These are phyloP conservation scores for Penicillium verrucosum DNA, from an alignment of 2,329 filamentous ascomycete genomes.

Conservation along the genomic window DNA sequence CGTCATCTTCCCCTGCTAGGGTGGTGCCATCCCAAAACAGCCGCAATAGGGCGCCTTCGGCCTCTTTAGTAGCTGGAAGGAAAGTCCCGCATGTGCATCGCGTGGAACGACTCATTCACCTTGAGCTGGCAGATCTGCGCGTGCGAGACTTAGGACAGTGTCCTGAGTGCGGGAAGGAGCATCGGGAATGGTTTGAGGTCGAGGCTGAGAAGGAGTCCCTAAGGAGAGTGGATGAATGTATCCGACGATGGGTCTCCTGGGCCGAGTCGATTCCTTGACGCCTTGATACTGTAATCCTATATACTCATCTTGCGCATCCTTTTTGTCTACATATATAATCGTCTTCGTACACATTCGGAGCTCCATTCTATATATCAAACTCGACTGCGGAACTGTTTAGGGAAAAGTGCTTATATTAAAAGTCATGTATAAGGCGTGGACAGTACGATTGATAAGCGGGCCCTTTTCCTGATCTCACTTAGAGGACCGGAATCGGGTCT, in stretches of 20 bases:
- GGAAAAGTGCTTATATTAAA: not conserved
- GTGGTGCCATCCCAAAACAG: not conserved
- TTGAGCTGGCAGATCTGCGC: slow-evolving; percentile 68
- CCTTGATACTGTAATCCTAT: not conserved
- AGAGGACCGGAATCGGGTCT: not conserved
- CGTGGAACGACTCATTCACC: slow-evolving; percentile 84
- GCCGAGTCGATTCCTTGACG: slow-evolving; percentile 48
- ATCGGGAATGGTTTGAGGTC: slow-evolving; percentile 94
- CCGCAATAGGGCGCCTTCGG: not conserved
- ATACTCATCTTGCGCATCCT: not conserved
- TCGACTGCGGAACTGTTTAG: no score
- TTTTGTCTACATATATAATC: no score
- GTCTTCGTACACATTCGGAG: not conserved
- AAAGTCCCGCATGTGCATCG: slow-evolving; percentile 84
- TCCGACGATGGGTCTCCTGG: slow-evolving; percentile 84
- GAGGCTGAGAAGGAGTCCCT: slow-evolving; percentile 70
- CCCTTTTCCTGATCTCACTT: not conserved
- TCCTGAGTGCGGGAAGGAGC: slow-evolving; percentile 73
- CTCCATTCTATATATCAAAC: not conserved
- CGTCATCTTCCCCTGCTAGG: slow-evolving; percentile 19
- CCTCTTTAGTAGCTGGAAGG: slow-evolving; percentile 39
- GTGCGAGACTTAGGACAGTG: slow-evolving; percentile 63
- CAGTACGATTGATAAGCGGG: not conserved
- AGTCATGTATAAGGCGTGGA: not conserved
- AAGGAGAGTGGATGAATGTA: slow-evolving; percentile 65